A percentile compares a stretch with the other conserved stretches of the same genome.
Conservation (phyloP, 768 basidiomycete genomes). For the Lanmaoa pseudosensibilis region DNA sequence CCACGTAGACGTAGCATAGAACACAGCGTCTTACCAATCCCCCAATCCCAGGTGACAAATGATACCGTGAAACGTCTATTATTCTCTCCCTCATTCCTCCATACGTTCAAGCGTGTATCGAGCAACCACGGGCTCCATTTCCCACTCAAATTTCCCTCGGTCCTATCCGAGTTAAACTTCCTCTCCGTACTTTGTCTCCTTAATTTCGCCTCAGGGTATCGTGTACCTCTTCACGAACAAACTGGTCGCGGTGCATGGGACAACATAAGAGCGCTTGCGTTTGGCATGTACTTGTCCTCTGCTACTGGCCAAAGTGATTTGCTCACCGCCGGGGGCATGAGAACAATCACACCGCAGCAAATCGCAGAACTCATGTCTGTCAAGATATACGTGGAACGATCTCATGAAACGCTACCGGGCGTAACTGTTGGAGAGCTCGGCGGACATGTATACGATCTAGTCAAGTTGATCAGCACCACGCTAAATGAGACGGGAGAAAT, state of each 20-base stretch:
- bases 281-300: conserved; percentile 71
- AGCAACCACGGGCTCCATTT: conserved; percentile 67
- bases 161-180: conserved; percentile 76
- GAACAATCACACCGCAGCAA: conserved; percentile 47
- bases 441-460: conserved; percentile 72
- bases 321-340: conserved; percentile 69
- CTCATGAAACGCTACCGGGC: conserved; percentile 68
- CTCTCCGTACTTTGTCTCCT: conserved; percentile 75
- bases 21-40: conserved; percentile 11
- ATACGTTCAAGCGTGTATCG: conserved; percentile 62
- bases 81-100: conserved; percentile 60
- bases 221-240: conserved; percentile 65
- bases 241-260: conserved; percentile 85
- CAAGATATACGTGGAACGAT: conserved; percentile 63
- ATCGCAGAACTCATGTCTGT: conserved; percentile 77
- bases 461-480: conserved; percentile 60
- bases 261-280: conserved; percentile 70
- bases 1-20: neutral
- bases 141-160: conserved; percentile 76
- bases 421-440: conserved; percentile 74
- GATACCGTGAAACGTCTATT: conserved; percentile 62
- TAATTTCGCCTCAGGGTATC: conserved; percentile 84
- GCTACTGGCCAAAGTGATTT: conserved; percentile 52
- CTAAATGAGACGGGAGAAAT: conserved; percentile 74
- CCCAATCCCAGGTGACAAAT: conserved; percentile 49